Evolutionary conservation across 768 basidiomycete species (phyloP).

Genomic region (Melanogaster broomeanus): DNA sequence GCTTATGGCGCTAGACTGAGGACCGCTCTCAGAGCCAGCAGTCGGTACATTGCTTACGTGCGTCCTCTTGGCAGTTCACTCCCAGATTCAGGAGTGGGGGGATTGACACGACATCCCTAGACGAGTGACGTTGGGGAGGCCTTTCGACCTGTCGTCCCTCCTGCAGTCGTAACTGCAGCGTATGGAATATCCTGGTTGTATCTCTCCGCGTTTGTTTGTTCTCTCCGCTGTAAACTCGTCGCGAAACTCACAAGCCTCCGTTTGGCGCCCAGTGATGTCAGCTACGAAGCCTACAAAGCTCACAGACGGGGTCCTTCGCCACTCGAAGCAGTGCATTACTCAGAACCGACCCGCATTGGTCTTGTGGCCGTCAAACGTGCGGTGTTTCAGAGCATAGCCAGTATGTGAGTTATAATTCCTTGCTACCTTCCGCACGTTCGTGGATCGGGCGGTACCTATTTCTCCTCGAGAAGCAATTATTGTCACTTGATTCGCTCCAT

Average conservation of each 20-base stretch:
- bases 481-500: not conserved
- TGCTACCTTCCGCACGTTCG: conserved; percentile 13
- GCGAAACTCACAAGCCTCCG: not conserved
- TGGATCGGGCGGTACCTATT: conserved; percentile 1
- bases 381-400: conserved; percentile 79
- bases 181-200: conserved; percentile 86
- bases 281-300: conserved; percentile 81
- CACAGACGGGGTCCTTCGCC: conserved; percentile 65
- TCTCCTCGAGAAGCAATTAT: conserved; percentile 7
- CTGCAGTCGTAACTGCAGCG: conserved; percentile 69
- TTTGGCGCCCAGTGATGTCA: conserved; percentile 53
- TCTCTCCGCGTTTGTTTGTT: conserved; percentile 52
- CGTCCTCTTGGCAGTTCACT: conserved; percentile 17
- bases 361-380: conserved; percentile 76
- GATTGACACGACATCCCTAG: conserved; percentile 38
- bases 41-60: conserved; percentile 80
- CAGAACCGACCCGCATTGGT: conserved; percentile 67
- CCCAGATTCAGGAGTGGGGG: not conserved
- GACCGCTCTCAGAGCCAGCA: conserved; percentile 68
- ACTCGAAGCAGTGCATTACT: conserved; percentile 66
- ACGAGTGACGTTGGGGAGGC: conserved; percentile 85
- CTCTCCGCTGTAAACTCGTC: not conserved
- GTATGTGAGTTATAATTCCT: conserved; percentile 54
- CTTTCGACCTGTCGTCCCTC: conserved; percentile 76
- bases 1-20: conserved; percentile 79